Evolutionary conservation across 169 alveolate genomes (phyloP).

Genomic region (Babesia divergens): DNA sequence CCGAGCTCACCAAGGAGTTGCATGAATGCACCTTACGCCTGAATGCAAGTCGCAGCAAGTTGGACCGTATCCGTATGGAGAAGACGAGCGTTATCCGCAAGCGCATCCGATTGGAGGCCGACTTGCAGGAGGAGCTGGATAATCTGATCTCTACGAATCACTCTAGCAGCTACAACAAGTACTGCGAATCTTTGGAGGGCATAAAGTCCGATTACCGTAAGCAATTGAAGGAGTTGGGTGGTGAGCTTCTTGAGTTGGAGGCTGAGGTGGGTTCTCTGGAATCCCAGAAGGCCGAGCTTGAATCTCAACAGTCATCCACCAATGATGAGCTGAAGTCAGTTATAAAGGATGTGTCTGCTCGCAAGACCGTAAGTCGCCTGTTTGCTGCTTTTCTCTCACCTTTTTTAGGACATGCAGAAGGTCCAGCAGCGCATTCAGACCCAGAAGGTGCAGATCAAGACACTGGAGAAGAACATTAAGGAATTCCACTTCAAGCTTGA

Average conservation of each 20-base stretch:
- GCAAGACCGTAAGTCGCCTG: neutral
- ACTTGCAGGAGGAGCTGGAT: constrained; percentile 29
- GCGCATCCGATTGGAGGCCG: constrained; percentile 52
- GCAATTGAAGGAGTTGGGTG: constrained; percentile 18
- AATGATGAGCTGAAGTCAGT: constrained; percentile 17
- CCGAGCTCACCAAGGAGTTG: constrained; percentile 19
- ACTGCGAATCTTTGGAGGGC: constrained; percentile 7
- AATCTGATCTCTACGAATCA: neutral
- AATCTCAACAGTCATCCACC: neutral
- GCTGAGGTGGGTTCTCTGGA: constrained; percentile 3
- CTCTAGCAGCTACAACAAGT: constrained; percentile 2
- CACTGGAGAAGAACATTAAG: constrained; percentile 23
- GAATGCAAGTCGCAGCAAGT: neutral
- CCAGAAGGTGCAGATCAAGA: constrained; percentile 33
- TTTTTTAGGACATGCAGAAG: constrained; percentile 24
- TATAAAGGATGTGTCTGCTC: constrained; percentile 4
- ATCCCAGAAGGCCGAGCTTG: constrained; percentile 17
- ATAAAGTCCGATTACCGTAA: constrained; percentile 4
- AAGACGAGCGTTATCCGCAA: constrained; percentile 35
- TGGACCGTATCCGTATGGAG: neutral
- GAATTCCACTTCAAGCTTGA: constrained; percentile 23
- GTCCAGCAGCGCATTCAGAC: constrained; percentile 21
- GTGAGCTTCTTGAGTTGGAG: constrained; percentile 21
- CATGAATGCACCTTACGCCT: neutral
- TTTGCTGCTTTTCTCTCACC: no score